Evolutionary conservation across 768 basidiomycete species (phyloP).

Genomic region (Dioszegia hungarica): DNA sequence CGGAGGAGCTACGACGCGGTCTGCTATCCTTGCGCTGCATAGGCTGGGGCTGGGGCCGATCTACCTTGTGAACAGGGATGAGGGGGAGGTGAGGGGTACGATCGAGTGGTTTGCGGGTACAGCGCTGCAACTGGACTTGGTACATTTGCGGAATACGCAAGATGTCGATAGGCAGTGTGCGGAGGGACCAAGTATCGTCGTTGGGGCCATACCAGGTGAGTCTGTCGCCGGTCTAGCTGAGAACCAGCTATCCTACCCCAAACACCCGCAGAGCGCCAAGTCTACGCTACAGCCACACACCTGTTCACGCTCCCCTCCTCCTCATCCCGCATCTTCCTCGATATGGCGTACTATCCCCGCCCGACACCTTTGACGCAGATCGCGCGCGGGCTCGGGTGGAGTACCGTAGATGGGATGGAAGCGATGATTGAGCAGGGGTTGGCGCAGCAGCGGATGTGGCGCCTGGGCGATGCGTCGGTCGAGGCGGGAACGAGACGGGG

Average conservation of each 20-base stretch:
- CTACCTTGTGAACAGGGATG: slow-evolving; percentile 7
- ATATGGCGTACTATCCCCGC: slow-evolving; percentile 10
- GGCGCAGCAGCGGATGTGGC: slow-evolving; percentile 9
- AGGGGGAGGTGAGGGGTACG: background rate
- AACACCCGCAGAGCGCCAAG: background rate
- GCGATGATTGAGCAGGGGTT: slow-evolving; percentile 12
- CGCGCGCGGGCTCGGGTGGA: slow-evolving; percentile 4
- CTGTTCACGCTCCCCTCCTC: background rate
- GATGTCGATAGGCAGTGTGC: background rate
- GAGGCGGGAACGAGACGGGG: background rate
- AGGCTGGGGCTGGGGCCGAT: background rate
- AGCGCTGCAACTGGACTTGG: background rate
- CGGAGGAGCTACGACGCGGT: slow-evolving; percentile 9
- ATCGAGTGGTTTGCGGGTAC: background rate
- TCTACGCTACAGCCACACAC: slow-evolving; percentile 4
- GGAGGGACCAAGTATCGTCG: background rate
- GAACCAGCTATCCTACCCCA: background rate
- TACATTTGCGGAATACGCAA: background rate
- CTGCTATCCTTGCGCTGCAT: background rate
- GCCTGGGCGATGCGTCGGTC: background rate
- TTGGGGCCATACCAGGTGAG: slow-evolving; percentile 6
- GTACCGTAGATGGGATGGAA: slow-evolving; percentile 1
- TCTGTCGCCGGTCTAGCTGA: background rate
- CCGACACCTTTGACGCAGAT: slow-evolving; percentile 6
- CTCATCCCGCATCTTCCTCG: background rate